Conservation (phyloP, 1,284 basidiomycete species). For the Microbotryomycetes sp. region DNA sequence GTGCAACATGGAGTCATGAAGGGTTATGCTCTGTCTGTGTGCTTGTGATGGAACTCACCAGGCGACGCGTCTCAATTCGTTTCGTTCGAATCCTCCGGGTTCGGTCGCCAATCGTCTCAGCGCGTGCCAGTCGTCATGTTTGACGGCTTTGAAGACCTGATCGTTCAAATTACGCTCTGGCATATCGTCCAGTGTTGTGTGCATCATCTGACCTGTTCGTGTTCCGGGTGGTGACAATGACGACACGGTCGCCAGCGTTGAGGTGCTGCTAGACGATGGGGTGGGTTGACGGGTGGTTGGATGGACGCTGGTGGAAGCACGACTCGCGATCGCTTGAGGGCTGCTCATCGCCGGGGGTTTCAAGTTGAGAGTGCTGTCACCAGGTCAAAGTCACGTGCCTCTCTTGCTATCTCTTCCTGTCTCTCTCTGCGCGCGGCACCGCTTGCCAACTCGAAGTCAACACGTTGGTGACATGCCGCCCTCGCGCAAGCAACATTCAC, state of each 20-base stretch:
- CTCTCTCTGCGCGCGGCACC: no score
- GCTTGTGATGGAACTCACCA: slow-evolving; percentile 9
- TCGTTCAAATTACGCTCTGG: background rate
- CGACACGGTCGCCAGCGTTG: background rate
- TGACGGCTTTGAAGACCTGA: slow-evolving; percentile 1
- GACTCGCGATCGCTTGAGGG: no score
- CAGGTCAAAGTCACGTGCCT: no score
- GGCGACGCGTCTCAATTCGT: slow-evolving; percentile 11
- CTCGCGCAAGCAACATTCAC: no score
- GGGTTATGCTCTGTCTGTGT: background rate
- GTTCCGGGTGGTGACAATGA: background rate
- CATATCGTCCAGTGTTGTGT: background rate
- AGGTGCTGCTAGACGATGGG: background rate
- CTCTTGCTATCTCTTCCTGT: no score
- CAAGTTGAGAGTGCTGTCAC: no score
- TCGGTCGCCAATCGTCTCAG: slow-evolving; percentile 7
- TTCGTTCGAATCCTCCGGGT: slow-evolving; percentile 16
- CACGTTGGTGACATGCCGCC: no score
- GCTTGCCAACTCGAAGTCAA: no score
- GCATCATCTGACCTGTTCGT: background rate
- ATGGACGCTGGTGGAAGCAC: no score
- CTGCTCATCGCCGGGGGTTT: no score
- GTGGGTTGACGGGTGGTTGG: no score
- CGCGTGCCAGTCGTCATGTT: background rate
- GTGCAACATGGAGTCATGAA: background rate